phyloP scores from a whole-genome alignment of 164 flowering plant genomes.

The Paratinospora sagittata region DNA sequence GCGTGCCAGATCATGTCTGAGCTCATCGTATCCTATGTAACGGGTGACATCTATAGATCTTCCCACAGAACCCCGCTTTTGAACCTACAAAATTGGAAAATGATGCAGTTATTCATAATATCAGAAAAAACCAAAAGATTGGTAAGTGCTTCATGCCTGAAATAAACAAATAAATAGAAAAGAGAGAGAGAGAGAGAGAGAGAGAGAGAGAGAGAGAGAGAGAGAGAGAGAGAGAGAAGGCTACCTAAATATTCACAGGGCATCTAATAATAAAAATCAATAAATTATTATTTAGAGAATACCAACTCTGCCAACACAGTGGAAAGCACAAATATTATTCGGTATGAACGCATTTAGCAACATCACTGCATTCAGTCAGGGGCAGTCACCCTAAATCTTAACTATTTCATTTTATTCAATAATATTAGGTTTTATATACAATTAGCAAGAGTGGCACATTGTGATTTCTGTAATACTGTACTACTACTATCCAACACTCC shows the following conservation, averaged over 20 bases:
- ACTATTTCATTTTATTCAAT: background rate
- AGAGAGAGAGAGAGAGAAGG: too few relatives aligned
- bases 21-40: conserved; percentile 87
- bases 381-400: too few relatives aligned
- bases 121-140: background rate
- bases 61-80: conserved; percentile 97
- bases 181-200: too few relatives aligned
- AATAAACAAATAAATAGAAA: too few relatives aligned
- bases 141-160: background rate
- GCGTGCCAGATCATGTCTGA: conserved; percentile 88
- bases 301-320: too few relatives aligned
- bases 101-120: background rate
- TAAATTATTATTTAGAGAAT: too few relatives aligned
- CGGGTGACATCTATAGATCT: conserved; percentile 83
- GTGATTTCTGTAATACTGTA: background rate
- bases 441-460: background rate
- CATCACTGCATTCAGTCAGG: too few relatives aligned
- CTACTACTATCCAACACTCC: background rate
- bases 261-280: too few relatives aligned
- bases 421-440: background rate
- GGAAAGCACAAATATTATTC: too few relatives aligned
- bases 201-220: too few relatives aligned
- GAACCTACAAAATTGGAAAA: conserved; percentile 44
- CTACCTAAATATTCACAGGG: too few relatives aligned
- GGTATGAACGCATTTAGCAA: too few relatives aligned